Base-by-base conservation (phyloP, 1,139 yeast genomes). In the Suhomyces wounanorum region DNA sequence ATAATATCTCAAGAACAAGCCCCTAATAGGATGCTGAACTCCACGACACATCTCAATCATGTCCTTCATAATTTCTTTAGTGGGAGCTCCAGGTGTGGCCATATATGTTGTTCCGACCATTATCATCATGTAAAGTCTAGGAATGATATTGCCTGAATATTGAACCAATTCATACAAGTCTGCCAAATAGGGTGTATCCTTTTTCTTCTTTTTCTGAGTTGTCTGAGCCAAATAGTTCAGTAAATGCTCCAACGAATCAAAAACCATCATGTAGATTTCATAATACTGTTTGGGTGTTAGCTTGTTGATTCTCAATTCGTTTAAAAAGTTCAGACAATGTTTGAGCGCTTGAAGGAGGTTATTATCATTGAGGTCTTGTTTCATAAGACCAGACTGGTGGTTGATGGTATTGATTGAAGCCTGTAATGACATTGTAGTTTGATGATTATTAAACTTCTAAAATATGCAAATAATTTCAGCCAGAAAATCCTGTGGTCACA, bases 21-120 rank as follows among this genome's bases (percentile, higher is more conserved):
- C 99, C 54, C 94, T 75, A 35, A 90, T 83, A 0, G 99, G 99
- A 64, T 90, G 95, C 68, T 94, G 99, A 1, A 92, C 96, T n/a
- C 98, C 99, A 41, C 96, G 81, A 57, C 96, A 87, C 99, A 94
- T 94, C 67, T 95, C 99, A 66, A 94, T 86, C 96, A 95, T 87
- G 65, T 94, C 99, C 65, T 88, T 89, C 84, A 94, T 82, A 51
- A 95, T 87, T 59, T 92, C 98, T 64, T 83, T 83, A 26, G 83
- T 79, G 0, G 97, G 97, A 0, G 96, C 86, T 51, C 85, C 91
- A 4, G 85, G 81, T 8, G 87, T 77, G 6, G 87, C 73, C 86
- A 92, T 85, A 69, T 87, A 91, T 2, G 91, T 89, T 0, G 96
- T 85, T 10, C 99, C 99, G 10, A 94, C 94, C 2, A 96, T 94